Evolutionary conservation across 257 asterid genomes (phyloP), one percentile per base, ranked within the genome.

Genomic region (Vinca minor): DNA sequence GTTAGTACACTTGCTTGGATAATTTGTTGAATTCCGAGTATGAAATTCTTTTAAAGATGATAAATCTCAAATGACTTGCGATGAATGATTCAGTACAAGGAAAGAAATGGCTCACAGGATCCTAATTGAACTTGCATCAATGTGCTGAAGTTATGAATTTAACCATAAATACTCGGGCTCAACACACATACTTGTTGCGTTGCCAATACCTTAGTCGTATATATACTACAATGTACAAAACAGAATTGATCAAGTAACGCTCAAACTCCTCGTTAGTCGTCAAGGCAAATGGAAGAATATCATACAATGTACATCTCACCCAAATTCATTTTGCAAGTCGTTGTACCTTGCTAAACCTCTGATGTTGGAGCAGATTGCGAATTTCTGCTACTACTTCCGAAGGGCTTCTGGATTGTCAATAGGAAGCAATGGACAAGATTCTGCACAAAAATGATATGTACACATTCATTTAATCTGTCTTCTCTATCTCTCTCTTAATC

Each of bases 401-500:
- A n/a, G 11, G 6, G 9, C 9, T 17, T 57, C 47, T 29, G 60
- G 35, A 3, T 57, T 47, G 29, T 17, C 26, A 12, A 34, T 21
- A 20, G 32, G n/a, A 36, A 11, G 31, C 20, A 60, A 41, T 2
- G 65, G 25, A 42, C 35, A 32, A 31, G 26, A 42, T 18, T 44
- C 31, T 3, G n/a, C 7, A 0, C 13, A 15, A 47, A 55, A 67
- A 12, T 42, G 34, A n/a, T 48, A 59, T 35, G 14, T 36, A 17
- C 17, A 21, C 17, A 4, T 17, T 9, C 4, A 45, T 17, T 63
- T 60, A 70, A 53, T 70, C 69, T 4, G 61, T 79, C 73, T 77
- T 81, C 60, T 89, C 94, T 20, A 81, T 76, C 87, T 93, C 96
- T 93, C 96, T 66, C 82, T 81, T 59, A 87, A 80, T 71, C 87